Base-by-base conservation (phyloP, 129 eudicot genomes). In the Centaurea solstitialis region DNA sequence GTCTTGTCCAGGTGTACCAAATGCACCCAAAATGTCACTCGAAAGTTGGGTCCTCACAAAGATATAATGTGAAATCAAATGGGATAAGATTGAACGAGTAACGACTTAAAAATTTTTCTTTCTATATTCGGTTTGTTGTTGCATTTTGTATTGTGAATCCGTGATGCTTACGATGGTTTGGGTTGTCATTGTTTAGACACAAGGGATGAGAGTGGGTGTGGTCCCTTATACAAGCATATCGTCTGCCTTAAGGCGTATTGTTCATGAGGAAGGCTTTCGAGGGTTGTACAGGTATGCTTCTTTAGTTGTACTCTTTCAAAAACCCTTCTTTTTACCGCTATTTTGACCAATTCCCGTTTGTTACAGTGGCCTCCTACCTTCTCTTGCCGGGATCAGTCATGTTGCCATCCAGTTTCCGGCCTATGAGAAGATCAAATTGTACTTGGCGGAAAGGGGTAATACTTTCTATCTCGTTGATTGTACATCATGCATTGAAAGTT, bases 401-500 rank as follows among this genome's bases (percentile, higher is more conserved):
- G 99, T 93, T 68, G 97, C 99, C 37, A 95, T 95, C 86, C 99
- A 95, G 74, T 95, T 95, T 84, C 99, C 99, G 1, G 92, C 98
- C 68, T 95, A 95, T 78, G 99, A 95, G 83, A 85, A 81, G 84
- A 86, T 95, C 61, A 95, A 95, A 72, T 79, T 76, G 73, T 95
- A 83, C 88, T 87, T 92, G 66, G 99, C 99, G 24, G 83, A 81
- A 73, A 93, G 85, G 75, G 93, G 99, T 95, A 91, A 81, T 70
- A 21, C 74, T 30, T 75, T 75, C 28, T 15, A 20, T 68, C 76
- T 77, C 12, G 21, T 61, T 79, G 37, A 68, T 21, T 84, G 69
- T 67, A 47, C 40, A 39, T 69, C 17, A 26, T 47, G 68, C 77
- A 66, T 68, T 22, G 9, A 50, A 50, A 45, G 70, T 33, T 72